phyloP scores from a whole-genome alignment of 306 rosid genomes.

The Oxytropis ochrocephala region DNA sequence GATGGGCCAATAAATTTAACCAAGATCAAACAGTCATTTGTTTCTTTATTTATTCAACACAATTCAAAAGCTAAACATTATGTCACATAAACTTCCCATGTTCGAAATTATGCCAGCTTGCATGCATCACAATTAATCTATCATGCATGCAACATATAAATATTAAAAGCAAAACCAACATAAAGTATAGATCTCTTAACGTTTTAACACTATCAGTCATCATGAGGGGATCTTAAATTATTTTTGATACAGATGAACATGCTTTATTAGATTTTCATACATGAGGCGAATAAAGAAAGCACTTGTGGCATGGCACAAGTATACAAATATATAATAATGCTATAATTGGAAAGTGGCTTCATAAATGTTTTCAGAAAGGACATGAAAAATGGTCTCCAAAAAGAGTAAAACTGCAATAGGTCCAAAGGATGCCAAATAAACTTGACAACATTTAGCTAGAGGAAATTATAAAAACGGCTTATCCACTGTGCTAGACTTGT shows the following conservation, averaged over 20 bases:
- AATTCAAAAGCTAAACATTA: not conserved
- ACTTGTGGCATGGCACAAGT: not conserved
- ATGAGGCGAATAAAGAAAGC: not conserved
- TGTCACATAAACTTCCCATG: not conserved
- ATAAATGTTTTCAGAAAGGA: not conserved
- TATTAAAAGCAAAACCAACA: not conserved
- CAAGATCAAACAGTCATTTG: not conserved
- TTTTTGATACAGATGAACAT: not conserved
- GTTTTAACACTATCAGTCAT: not conserved
- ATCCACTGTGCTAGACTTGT: not conserved
- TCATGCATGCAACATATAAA: not conserved
- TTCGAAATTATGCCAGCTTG: not conserved
- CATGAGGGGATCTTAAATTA: not conserved
- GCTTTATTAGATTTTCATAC: not conserved
- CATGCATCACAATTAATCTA: not conserved
- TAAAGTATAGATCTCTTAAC: not conserved
- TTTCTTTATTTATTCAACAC: not conserved
- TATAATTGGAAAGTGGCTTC: not conserved
- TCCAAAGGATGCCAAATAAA: slow-evolving; percentile 9
- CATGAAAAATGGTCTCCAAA: not conserved
- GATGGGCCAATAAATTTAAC: not conserved
- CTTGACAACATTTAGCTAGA: not conserved
- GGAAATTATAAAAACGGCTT: not conserved
- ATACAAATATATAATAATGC: not conserved
- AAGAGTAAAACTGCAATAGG: not conserved